These are phyloP conservation scores for Retiboletus flavoniger DNA, from an alignment of 1,284 basidiomycete species.

Conservation along the genomic window DNA sequence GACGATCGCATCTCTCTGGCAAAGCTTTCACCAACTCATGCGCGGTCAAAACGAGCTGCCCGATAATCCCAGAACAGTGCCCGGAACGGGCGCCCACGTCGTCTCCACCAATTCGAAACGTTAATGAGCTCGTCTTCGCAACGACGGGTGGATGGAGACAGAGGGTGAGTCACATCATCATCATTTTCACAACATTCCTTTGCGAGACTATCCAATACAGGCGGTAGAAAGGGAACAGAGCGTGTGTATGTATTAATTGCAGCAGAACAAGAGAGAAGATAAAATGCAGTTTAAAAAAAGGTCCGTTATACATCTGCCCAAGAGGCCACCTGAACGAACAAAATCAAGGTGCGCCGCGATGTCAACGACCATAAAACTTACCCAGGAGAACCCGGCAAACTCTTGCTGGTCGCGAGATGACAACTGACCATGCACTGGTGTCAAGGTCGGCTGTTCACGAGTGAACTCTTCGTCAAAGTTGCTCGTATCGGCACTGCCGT, in stretches of 20 bases:
- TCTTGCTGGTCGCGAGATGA: slow-evolving; percentile 92
- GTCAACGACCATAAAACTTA: slow-evolving; percentile 31
- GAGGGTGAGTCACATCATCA: slow-evolving; percentile 24
- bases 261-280: slow-evolving; percentile 37
- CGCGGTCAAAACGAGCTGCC: slow-evolving; percentile 45
- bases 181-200: slow-evolving; percentile 33
- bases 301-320: slow-evolving; percentile 66
- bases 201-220: slow-evolving; percentile 54
- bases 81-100: slow-evolving; percentile 69
- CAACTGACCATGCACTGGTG: slow-evolving; percentile 94
- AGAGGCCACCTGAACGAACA: slow-evolving; percentile 51
- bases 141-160: slow-evolving; percentile 15
- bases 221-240: slow-evolving; percentile 33
- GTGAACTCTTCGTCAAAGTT: slow-evolving; percentile 99
- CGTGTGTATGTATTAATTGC: slow-evolving; percentile 33
- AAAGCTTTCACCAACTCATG: slow-evolving; percentile 79
- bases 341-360: background rate
- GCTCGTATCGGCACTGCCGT: slow-evolving; percentile 76
- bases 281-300: slow-evolving; percentile 31
- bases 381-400: slow-evolving; percentile 96
- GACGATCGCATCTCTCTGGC: slow-evolving; percentile 86
- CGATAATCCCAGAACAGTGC: slow-evolving; percentile 39
- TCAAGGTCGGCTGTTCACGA: slow-evolving; percentile 93
- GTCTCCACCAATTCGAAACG: slow-evolving; percentile 38
- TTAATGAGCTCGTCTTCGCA: slow-evolving; percentile 18